phyloP scores from a whole-genome alignment of 2,329 filamentous ascomycete species.

The Incumbomyces lentus region DNA sequence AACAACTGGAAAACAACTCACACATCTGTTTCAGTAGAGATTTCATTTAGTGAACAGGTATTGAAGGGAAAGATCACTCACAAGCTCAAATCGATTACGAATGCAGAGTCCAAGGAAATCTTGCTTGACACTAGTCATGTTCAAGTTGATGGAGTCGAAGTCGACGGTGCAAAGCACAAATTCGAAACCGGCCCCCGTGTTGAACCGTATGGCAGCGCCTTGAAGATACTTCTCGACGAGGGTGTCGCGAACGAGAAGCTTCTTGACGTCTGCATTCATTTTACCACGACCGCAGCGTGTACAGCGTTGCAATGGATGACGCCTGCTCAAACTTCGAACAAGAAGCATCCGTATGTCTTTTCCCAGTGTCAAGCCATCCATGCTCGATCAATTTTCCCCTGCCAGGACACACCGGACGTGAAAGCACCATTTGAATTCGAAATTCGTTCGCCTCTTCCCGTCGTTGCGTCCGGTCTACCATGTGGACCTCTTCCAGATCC shows the following conservation, averaged over 20 bases:
- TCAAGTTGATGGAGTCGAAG: slow-evolving; percentile 58
- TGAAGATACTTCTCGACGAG: slow-evolving; percentile 39
- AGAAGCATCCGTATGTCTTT: slow-evolving; percentile 95
- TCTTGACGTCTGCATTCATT: slow-evolving; percentile 48
- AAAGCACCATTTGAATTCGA: slow-evolving; percentile 92
- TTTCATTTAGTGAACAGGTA: slow-evolving; percentile 72
- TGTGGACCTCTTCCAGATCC: slow-evolving; percentile 36
- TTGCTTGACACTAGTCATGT: slow-evolving; percentile 82
- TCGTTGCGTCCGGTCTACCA: slow-evolving; percentile 79
- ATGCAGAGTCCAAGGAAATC: slow-evolving; percentile 63
- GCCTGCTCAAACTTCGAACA: slow-evolving; percentile 86
- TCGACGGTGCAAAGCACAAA: slow-evolving; percentile 53
- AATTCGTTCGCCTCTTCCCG: slow-evolving; percentile 73
- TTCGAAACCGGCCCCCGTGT: slow-evolving; percentile 62
- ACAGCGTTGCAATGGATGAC: slow-evolving; percentile 94
- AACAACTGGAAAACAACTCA: slow-evolving; percentile 76
- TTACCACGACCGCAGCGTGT: slow-evolving; percentile 77
- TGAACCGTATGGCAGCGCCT: slow-evolving; percentile 54
- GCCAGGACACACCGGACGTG: slow-evolving; percentile 93
- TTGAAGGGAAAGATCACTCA: slow-evolving; percentile 69
- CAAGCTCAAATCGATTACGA: slow-evolving; percentile 64
- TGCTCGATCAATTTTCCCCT: slow-evolving; percentile 85
- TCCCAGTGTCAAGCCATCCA: slow-evolving; percentile 97
- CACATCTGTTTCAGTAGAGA: slow-evolving; percentile 67
- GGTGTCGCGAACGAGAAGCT: slow-evolving; percentile 36